Percentiles rank a stretch among this genome's conserved stretches.
Evolutionary conservation across 768 basidiomycete species (phyloP).

Genomic region (Lactarius sp.): DNA sequence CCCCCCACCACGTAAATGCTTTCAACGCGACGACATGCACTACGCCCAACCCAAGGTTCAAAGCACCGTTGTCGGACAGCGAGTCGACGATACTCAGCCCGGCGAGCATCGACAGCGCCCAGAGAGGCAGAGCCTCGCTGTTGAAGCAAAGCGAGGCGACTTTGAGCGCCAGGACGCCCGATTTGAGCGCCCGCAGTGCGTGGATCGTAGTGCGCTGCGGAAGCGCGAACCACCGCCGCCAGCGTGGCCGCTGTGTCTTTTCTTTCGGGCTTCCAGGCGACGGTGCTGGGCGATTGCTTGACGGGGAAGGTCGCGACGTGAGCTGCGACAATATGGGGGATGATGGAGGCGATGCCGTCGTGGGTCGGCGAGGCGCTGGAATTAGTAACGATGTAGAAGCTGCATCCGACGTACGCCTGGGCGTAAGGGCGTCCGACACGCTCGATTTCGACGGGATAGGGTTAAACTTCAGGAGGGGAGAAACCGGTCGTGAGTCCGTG

Average conservation of each 20-base stretch:
- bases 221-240: neutral
- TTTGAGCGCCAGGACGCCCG: conserved; percentile 27
- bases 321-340: conserved; percentile 2
- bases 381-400: conserved; percentile 19
- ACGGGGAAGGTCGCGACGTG: conserved; percentile 23
- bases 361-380: conserved; percentile 15
- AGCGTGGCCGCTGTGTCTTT: neutral
- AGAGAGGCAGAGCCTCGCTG: conserved; percentile 25
- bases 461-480: conserved; percentile 4
- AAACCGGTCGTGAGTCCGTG: neutral
- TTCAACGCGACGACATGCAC: conserved; percentile 35
- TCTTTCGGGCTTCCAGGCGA: neutral
- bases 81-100: conserved; percentile 43
- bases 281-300: neutral
- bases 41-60: conserved; percentile 37
- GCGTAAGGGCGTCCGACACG: conserved; percentile 14
- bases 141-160: conserved; percentile 29
- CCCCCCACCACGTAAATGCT: neutral
- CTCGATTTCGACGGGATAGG: conserved; percentile 16
- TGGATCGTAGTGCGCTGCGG: neutral
- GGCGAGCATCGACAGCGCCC: conserved; percentile 31
- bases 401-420: conserved; percentile 14
- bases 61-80: conserved; percentile 38
- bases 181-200: conserved; percentile 21
- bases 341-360: neutral